These are phyloP conservation scores for Diaporthe nobilis DNA, from an alignment of 2,329 filamentous ascomycete genomes.

Conservation along the genomic window DNA sequence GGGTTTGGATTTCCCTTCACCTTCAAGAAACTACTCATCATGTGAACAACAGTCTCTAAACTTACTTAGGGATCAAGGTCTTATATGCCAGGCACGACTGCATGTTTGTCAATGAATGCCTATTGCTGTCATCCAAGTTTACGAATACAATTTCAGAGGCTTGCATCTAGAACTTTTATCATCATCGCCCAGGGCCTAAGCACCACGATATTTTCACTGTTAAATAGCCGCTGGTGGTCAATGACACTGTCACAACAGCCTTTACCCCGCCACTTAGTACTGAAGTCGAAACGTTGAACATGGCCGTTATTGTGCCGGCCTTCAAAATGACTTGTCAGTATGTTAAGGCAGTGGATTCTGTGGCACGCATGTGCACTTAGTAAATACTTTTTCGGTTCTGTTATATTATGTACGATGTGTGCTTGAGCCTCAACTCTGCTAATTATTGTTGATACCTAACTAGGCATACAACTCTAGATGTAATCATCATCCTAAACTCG, in stretches of 20 bases:
- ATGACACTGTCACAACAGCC: neutral
- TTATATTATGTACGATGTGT: neutral
- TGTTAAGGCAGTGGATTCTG: neutral
- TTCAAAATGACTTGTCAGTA: neutral
- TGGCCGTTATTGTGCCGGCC: neutral
- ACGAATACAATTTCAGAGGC: neutral
- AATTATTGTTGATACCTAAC: neutral
- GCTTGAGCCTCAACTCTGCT: neutral
- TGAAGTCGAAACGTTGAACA: neutral
- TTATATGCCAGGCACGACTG: neutral
- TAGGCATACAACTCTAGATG: neutral
- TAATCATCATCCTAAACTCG: neutral
- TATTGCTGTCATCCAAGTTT: neutral
- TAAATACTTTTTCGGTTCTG: neutral
- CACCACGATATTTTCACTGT: neutral
- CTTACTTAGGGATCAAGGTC: neutral
- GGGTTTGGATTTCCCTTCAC: neutral
- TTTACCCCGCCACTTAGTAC: neutral
- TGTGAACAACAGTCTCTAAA: neutral
- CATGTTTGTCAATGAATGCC: neutral
- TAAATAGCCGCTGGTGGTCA: neutral
- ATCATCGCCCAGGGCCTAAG: neutral
- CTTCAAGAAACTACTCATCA: neutral
- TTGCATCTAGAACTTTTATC: neutral
- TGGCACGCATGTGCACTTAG: neutral